Evolutionary conservation across 345 rosid species (phyloP), one percentile per base, ranked within the genome.

Genomic region (Populus pruinosa): DNA sequence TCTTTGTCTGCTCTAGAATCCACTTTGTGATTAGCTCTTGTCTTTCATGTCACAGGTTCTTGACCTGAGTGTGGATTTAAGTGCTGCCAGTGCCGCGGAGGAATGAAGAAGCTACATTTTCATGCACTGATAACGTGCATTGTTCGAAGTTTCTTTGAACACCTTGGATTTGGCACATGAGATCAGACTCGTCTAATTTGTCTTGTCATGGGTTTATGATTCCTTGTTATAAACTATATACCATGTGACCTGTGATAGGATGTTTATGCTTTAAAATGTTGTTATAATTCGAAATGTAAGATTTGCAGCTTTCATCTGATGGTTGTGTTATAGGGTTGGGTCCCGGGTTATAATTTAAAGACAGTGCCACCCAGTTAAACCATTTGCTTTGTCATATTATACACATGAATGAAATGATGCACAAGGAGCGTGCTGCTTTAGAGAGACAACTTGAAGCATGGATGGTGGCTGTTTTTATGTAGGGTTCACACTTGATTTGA

Each of bases 11-110:
- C 29, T 4, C 61, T 6, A 8, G 59, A 53, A 53, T 53, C 59
- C 59, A 21, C 10, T 35, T 6, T 2, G 41, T 3, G 31, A 21
- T 23, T 3, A 23, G 43, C 23, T n/a, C 31, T n/a, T 8, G 20
- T 11, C 17, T 23, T 43, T 69, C 63, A n/a, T 59, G 27, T 69
- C 23, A 10, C 87, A 96, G 99, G 93, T 71, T 63, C 74, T 93
- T 77, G 98, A 96, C 83, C 91, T 93, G 18, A 89, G 90, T 27
- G 99, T 93, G 88, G 97, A 93, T 85, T 82, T 93, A 66, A 93
- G 91, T 71, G 97, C 94, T 55, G 99, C 98, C 64, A 92, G 96
- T 83, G 92, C 92, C 53, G 98, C 99, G 1, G 97, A 91, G 75
- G 97, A 93, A 74, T 91, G 86, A 93, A 74, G 79, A 78, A 76